phyloP scores from a whole-genome alignment of 345 rosid species.

The rapeseed (Brassica napus) region DNA sequence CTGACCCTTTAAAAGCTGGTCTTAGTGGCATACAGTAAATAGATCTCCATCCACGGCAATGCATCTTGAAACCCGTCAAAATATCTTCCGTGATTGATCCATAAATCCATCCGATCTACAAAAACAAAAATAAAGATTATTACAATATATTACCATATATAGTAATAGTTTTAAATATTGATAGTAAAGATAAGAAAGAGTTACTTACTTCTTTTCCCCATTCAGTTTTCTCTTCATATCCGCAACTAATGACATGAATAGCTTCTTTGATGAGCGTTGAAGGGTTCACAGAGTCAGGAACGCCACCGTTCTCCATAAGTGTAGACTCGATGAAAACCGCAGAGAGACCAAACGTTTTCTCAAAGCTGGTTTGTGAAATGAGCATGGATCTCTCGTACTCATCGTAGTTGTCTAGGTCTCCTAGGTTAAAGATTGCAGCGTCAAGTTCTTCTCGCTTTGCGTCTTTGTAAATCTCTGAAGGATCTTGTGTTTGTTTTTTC shows the following conservation, averaged over 20 bases:
- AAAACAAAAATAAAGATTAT: slow-evolving; percentile 12
- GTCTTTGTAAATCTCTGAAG: slow-evolving; percentile 70
- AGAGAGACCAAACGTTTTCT: slow-evolving; percentile 94
- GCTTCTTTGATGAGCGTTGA: slow-evolving; percentile 91
- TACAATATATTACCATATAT: not conserved
- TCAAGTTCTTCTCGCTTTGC: slow-evolving; percentile 87
- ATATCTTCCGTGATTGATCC: slow-evolving; percentile 97
- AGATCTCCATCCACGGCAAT: slow-evolving; percentile 99
- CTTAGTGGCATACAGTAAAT: slow-evolving; percentile 95
- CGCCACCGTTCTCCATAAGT: slow-evolving; percentile 86
- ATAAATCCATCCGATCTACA: slow-evolving; percentile 96
- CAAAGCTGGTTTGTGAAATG: slow-evolving; percentile 86
- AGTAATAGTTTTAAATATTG: not conserved
- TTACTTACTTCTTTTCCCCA: slow-evolving; percentile 95
- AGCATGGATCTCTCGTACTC: slow-evolving; percentile 94
- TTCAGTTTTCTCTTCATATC: slow-evolving; percentile 92
- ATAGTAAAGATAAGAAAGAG: slow-evolving; percentile 1
- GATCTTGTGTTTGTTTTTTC: slow-evolving; percentile 71
- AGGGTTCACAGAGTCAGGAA: slow-evolving; percentile 82
- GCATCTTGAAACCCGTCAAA: slow-evolving; percentile 97
- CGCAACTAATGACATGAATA: slow-evolving; percentile 91
- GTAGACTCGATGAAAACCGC: slow-evolving; percentile 97
- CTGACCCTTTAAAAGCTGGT: slow-evolving; percentile 98
- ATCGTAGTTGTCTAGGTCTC: slow-evolving; percentile 85
- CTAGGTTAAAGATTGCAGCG: slow-evolving; percentile 90